phyloP scores from a whole-genome alignment of 306 rosid genomes.

The Trifolium subterraneum region DNA sequence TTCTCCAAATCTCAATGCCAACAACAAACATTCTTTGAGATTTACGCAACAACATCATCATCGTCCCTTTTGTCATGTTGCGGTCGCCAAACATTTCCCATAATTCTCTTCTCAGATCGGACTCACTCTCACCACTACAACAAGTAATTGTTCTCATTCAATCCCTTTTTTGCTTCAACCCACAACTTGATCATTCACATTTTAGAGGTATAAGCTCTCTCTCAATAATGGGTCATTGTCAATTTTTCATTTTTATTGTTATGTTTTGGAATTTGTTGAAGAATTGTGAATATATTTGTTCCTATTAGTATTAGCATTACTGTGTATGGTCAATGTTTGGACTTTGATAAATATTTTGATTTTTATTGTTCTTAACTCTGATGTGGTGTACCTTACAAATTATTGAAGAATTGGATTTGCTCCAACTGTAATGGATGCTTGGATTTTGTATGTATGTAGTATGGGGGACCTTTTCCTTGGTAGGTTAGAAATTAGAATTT shows the following conservation, averaged over 20 bases:
- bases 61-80: conserved; percentile 37
- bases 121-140: conserved; percentile 26
- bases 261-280: conserved; percentile 11
- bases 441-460: conserved; percentile 37
- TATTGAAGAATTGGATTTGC: conserved; percentile 17
- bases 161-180: not conserved
- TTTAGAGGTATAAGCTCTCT: conserved; percentile 7
- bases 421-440: conserved; percentile 11
- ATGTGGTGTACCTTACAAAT: conserved; percentile 11
- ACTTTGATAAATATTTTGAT: conserved; percentile 23
- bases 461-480: no score
- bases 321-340: conserved; percentile 23
- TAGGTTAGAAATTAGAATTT: no score
- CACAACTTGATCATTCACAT: conserved; percentile 21
- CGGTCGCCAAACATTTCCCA: conserved; percentile 31
- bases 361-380: conserved; percentile 32
- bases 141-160: conserved; percentile 46
- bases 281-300: conserved; percentile 23
- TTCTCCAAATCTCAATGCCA: conserved; percentile 40
- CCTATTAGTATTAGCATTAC: not conserved
- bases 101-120: conserved; percentile 50
- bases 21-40: conserved; percentile 44
- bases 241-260: conserved; percentile 42
- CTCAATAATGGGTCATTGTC: conserved; percentile 36
- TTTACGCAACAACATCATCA: conserved; percentile 48